Percentiles rank a stretch among this genome's conserved stretches.
Evolutionary conservation across 2,329 filamentous ascomycete species (phyloP).

Genomic region (Didymella pinodella): DNA sequence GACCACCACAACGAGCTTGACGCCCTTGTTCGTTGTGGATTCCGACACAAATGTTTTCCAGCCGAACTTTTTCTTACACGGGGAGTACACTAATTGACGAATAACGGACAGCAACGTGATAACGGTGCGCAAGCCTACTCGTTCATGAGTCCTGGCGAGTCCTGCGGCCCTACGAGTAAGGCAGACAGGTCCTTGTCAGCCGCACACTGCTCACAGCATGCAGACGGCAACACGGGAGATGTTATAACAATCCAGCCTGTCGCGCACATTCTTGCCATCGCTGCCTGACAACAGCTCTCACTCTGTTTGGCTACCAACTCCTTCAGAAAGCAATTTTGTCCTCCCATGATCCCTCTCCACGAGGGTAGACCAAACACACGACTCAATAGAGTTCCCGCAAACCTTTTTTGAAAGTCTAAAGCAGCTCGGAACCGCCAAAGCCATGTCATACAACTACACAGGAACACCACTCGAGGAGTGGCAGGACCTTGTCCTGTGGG

Average conservation of each 20-base stretch:
- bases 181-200: conserved; percentile 20
- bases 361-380: conserved; percentile 3
- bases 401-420: background rate
- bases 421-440: background rate
- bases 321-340: conserved; percentile 1
- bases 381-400: conserved; percentile 1
- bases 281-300: background rate
- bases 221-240: conserved; percentile 6
- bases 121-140: conserved; percentile 18
- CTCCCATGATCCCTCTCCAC: conserved; percentile 17
- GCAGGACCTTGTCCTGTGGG: conserved; percentile 43
- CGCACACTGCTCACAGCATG: conserved; percentile 11
- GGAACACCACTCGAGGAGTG: conserved; percentile 35
- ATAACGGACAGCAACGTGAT: conserved; percentile 19
- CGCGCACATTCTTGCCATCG: conserved; percentile 3
- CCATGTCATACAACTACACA: conserved; percentile 31
- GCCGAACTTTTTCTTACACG: conserved; percentile 17
- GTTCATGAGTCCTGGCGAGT: conserved; percentile 8
- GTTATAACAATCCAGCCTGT: conserved; percentile 18
- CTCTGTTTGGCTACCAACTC: background rate
- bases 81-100: conserved; percentile 23
- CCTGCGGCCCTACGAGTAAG: conserved; percentile 17
- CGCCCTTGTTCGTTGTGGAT: conserved; percentile 12
- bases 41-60: conserved; percentile 14
- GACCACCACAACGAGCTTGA: conserved; percentile 14